A percentile compares a stretch with the other conserved stretches of the same genome.
Conservation (phyloP, 768 basidiomycete species). For the Leccinum sublutescens region DNA sequence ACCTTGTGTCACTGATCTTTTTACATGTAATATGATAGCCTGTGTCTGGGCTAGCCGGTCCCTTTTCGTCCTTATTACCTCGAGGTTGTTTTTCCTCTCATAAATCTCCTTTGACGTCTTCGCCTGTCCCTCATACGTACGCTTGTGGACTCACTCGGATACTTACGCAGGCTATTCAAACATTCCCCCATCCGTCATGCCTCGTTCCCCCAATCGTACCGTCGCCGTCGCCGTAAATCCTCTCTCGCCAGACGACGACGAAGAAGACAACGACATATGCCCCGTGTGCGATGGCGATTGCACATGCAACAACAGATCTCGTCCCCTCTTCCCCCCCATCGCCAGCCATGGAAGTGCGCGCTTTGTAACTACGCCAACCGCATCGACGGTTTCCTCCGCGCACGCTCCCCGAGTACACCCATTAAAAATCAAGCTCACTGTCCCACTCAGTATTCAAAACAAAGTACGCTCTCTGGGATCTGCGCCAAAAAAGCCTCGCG, state of each 20-base stretch:
- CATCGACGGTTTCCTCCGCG: constrained; percentile 36
- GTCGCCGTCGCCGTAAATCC: constrained; percentile 45
- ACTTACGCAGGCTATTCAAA: constrained; percentile 38
- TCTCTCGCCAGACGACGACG: constrained; percentile 54
- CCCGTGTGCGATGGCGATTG: constrained; percentile 90
- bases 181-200: constrained; percentile 60
- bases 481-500: constrained; percentile 30
- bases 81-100: constrained; percentile 17
- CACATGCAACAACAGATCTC: constrained; percentile 61
- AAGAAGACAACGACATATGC: constrained; percentile 86
- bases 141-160: constrained; percentile 20
- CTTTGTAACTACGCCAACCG: constrained; percentile 38
- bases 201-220: constrained; percentile 69
- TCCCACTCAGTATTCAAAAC: constrained; percentile 55
- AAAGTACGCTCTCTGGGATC: constrained; percentile 35
- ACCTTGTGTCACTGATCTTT: constrained; percentile 33
- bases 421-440: constrained; percentile 73
- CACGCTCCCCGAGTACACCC: constrained; percentile 29
- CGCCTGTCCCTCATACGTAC: constrained; percentile 24
- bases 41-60: constrained; percentile 11
- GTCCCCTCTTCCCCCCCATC: constrained; percentile 32
- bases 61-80: constrained; percentile 16
- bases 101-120: constrained; percentile 28
- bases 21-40: constrained; percentile 38
- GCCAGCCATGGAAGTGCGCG: constrained; percentile 35